Base-by-base conservation (phyloP, 768 basidiomycete genomes). In the Xerocomellus dryophilus region DNA sequence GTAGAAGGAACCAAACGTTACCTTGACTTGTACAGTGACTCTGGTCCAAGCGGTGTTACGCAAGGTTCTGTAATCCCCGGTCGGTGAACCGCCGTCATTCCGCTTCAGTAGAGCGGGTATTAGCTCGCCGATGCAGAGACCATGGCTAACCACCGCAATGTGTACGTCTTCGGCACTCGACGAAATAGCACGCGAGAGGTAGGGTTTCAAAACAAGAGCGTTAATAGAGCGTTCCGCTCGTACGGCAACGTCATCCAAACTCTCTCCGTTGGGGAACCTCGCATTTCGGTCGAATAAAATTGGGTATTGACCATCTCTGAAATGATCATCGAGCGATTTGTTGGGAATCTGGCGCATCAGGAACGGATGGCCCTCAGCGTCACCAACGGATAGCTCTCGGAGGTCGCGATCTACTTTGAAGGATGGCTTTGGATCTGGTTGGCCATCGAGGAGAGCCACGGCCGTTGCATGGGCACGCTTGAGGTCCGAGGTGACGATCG, bases 111-210 rank as follows among this genome's bases (percentile, higher is more conserved):
- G 66, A 25, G 78, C 77, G 20, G 74, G 72, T 5, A 88, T 65
- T 15, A 86, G 68, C 67, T 86, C 83, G 25, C 71, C 73, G 42
- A 91, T 85, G 66, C 83, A 84, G 20, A 88, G 60, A 0, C 90
- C 88, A 67, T 93, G 90, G 69, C 88, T 89, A 43, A 90, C 83
- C 36, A 91, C 61, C 2, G 82, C 87, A 23, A 90, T 66, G 56
- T 84, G 85, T 7, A 76, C 63, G 32, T 73, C 73, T 40, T 70
- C 62, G 53, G 53, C 68, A 34, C 73, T 71, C 18, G 71, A 66
- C 49, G 71, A 71, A 20, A 71, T 71, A 1, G 75, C 76, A 21
- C 74, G 62, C 65, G 67, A 56, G n/a, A 89, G 69, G 59, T 85
- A 77, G 4, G 83, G 80, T 35, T 59, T 58, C 60, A 86, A 61